These are phyloP conservation scores for Paradendryphiella salina DNA, from an alignment of 2,329 filamentous ascomycete species.

Conservation along the genomic window DNA sequence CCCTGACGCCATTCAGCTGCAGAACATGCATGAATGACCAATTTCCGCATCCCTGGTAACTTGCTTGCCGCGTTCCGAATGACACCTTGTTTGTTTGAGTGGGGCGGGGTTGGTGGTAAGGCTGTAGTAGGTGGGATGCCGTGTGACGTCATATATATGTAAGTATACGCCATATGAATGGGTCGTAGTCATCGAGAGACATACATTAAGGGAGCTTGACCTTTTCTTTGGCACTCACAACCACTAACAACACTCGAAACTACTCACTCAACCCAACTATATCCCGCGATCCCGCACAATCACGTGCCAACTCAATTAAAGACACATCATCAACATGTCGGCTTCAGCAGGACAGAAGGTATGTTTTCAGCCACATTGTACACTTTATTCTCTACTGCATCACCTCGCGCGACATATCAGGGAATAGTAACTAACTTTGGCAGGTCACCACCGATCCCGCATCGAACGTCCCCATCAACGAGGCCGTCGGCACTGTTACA, in stretches of 20 bases:
- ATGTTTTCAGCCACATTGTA: neutral
- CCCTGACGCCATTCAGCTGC: slow-evolving; percentile 6
- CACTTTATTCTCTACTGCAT: neutral
- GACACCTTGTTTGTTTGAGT: neutral
- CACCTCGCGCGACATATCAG: neutral
- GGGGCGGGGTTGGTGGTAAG: slow-evolving; percentile 5
- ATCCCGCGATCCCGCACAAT: neutral
- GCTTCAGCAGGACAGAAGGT: slow-evolving; percentile 28
- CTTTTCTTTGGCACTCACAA: neutral
- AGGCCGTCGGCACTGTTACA: slow-evolving; percentile 66
- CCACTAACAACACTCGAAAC: neutral
- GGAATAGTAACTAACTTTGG: slow-evolving; percentile 5
- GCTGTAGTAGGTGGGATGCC: slow-evolving; percentile 1
- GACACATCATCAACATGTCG: slow-evolving; percentile 11
- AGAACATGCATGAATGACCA: slow-evolving; percentile 2
- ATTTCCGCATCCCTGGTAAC: neutral
- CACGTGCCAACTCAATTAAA: neutral
- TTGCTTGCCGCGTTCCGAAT: neutral
- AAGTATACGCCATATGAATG: slow-evolving; percentile 13
- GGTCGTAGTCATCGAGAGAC: slow-evolving; percentile 4
- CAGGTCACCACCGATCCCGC: slow-evolving; percentile 56
- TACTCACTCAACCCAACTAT: neutral
- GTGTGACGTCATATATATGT: slow-evolving; percentile 27
- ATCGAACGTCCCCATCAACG: slow-evolving; percentile 55
- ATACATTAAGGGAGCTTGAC: slow-evolving; percentile 7